Base-by-base conservation (phyloP, 78 protist genomes). In the Chrysochromulina parva region DNA sequence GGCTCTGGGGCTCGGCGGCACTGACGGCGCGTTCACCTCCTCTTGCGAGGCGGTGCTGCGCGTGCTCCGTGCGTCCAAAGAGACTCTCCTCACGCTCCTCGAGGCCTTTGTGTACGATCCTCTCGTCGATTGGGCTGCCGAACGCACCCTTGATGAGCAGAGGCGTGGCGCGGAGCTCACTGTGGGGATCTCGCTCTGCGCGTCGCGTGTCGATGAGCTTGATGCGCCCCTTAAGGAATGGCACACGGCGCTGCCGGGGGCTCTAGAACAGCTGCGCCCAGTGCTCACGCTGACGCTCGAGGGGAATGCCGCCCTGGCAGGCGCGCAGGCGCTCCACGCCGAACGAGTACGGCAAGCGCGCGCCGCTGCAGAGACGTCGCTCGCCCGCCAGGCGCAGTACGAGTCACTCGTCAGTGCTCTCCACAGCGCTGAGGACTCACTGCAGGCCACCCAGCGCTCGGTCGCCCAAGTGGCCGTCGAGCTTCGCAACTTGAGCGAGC, bases 61-160 rank as follows among this genome's bases (percentile, higher is more conserved):
- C 48, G 85, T 22, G 48, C n/a, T 78, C 62, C 85, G 85, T 3
- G 2, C 22, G 5, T 2, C 65, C 14, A 1, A 20, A 16, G 85
- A 78, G 85, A 2, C 26, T 5, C 0, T 54, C 48, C 65, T 53
- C 48, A 13, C 65, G n/a, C 62, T 78, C 16, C 48, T 78, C 20
- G 85, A 78, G 60, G 90, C 95, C 20, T 95, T 95, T 50, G 89
- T 95, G 52, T 90, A 92, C 90, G 97, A 95, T 80, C 96, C 96
- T 19, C 90, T 92, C 24, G 80, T 88, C 88, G 88, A 86, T 82
- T 92, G 91, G 92, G 50, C 86, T 9, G 84, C 85, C 6, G 87
- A 88, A 1, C 60, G 87, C 20, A 3, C 4, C 28, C 28, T 14
- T 7, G 47, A 47, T 17, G 55, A 52, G 20, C 60, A 74, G 71